Base-by-base conservation (phyloP, 1,284 basidiomycete species). In the Neotropicomus parvogracilis region DNA sequence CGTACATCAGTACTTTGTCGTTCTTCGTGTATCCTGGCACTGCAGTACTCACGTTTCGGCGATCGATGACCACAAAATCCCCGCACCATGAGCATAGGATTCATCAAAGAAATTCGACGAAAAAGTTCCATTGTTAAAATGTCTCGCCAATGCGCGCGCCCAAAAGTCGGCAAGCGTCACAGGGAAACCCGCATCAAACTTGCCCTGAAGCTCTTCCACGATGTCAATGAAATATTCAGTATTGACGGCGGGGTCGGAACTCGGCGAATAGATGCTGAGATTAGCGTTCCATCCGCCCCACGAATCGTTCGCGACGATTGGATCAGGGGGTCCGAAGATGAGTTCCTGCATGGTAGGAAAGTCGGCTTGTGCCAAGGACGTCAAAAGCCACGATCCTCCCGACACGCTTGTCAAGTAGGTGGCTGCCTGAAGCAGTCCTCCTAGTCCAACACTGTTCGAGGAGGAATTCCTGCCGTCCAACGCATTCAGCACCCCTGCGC, bases 401-500 rank as follows among this genome's bases (percentile, higher is more conserved):
- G 71, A 75, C 4, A 76, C 62, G 2, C 71, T 73, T 2, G 71
- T 38, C n/a, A 75, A 43, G 56, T 77, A 78, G 1, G 69, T 66
- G 3, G 71, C 63, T 3, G 69, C 55, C 54, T 80, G 78, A 11
- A 80, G 65, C 10, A 80, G 57, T 0, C 79, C 79, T 0, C 75
- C 80, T 0, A 70, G 70, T 0, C 78, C 79, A 0, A 60, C 67
- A 3, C 36, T 41, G 7, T 56, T 63, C 0, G 77, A 67, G 0
- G 75, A 67, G 7, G 57, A 17, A 49, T 81, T 79, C 17, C 78
- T 60, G 6, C 58, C 73, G 50, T 81, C 79, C 21, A 81, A 56
- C 2, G 74, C 72, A 40, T 73, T 73, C 31, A 80, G 52, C 5
- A 75, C 67, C 1, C 74, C 79, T 0, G 75, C 75, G 5, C 74